Evolutionary conservation across 805 yeast genomes (phyloP), one percentile per base, ranked within the genome.

Genomic region (Nakazawaea ambrosiae): DNA sequence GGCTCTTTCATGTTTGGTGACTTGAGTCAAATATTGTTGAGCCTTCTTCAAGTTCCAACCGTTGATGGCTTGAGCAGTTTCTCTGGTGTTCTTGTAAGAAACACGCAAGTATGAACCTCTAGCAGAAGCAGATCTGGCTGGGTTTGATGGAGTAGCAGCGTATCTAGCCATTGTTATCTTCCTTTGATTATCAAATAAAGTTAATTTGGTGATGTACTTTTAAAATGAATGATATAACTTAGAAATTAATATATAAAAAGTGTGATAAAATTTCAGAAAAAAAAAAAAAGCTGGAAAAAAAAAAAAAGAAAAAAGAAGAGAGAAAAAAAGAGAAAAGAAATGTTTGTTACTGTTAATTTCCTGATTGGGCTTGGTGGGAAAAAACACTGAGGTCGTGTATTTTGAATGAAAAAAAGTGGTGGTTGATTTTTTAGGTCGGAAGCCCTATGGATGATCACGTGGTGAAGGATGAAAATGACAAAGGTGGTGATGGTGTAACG

Each of bases 71-170:
- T 85, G 96, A 61, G 94, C 97, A 56, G 97, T 83, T 75, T 90
- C 98, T 73, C 96, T 87, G 76, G 98, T 92, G 90, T 92, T 92
- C 89, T 92, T 92, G 96, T 71, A 92, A 54, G 98, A 92, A 58
- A 87, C 96, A 76, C 99, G 90, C 71, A 92, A 79, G 89, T 88
- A 89, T 46, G 97, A 86, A 66, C 97, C 97, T 72, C 97, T 94
- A 66, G 98, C 95, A 66, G 96, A 83, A 64, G 97, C 97, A 60
- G 96, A 84, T 78, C 88, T 87, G 68, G 96, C 92, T 76, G 98
- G 97, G 89, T 92, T 89, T 63, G 95, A 88, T 68, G 98, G 87
- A 64, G 87, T 81, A 70, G 95, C 92, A 78, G 89, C 95, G 97
- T 92, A 92, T 78, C 99, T 92, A 78, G 89, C 87, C 97, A 92